Evolutionary conservation across 2,329 filamentous ascomycete species (phyloP), one percentile per base, ranked within the genome.

Genomic region (Microdochium bolleyi): DNA sequence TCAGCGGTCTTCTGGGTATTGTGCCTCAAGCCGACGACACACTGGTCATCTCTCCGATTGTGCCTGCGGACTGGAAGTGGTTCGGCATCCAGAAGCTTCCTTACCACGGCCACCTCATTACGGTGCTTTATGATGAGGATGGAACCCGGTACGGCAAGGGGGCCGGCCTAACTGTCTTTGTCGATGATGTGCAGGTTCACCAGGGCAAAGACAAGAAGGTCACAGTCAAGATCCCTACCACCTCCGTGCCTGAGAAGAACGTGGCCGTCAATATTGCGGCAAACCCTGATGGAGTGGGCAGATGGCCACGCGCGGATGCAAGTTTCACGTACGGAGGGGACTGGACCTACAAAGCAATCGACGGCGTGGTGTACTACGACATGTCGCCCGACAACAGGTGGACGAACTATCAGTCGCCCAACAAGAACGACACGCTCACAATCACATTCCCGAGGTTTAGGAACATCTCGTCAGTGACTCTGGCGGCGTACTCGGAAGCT

Each of bases 1-100:
- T 75, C 49, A 70, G 72, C 8, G 70, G 72, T 2, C 60, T 75
- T 1, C 54, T 75, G 14, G 73, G 73, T 3, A 64, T 75, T 8
- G 56, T 71, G 14, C 68, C 70, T 3, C 67, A 65, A 10, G 54
- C 67, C 7, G 69, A 71, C n/a, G 61, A 73, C 51, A 62, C 57
- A 1, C 58, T 75, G 27, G 55, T 63, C 3, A 62, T 75, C 38
- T 65, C 65, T 22, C 73, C 73, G 11, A 66, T 75, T 16, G 58
- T 70, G 11, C 72, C 72, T 1, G 51, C 56, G 0, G 58, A 62
- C 14, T 68, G 66, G 65, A 62, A 61, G 1, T 70, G 74, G 54
- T 74, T 73, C 55, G 70, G 66, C 1, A 59, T 74, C 3, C 73
- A 75, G 53, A 71, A 73, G 34, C 56, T 72, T 2, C 54, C 69